Evolutionary conservation across 2,329 filamentous ascomycete genomes (phyloP), one percentile per base, ranked within the genome.

Genomic region (Pseudopithomyces maydicus): DNA sequence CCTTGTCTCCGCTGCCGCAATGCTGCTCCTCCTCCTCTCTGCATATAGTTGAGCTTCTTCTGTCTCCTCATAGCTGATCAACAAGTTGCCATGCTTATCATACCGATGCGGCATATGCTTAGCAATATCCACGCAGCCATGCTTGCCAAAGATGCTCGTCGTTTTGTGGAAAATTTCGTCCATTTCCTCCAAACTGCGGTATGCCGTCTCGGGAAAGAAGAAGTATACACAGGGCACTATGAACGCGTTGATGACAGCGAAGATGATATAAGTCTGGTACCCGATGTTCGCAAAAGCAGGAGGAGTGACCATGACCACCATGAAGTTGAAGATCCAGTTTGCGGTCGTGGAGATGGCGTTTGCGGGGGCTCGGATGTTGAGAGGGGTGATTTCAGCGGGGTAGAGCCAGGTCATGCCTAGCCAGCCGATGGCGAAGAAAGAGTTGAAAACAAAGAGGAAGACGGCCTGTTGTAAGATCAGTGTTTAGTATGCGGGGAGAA

Each of bases 371-470:
- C 92, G 90, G 77, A 96, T 94, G 58, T 90, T 90, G 53, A 96
- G 85, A 49, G 92, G 91, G 83, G 90, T 96, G 76, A 95, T 90
- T 81, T 97, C 92, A 70, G 92, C 92, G 67, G 73, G 74, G 50
- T 75, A 76, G 1, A 74, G 57, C 72, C 72, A 95, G 90, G 71
- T 96, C 85, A 69, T 83, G 74, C 85, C 84, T 79, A 68, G 82
- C 92, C 91, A 96, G 63, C 91, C 96, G 62, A 86, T 86, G 58
- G 91, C 92, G 74, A 96, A 96, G 83, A 90, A 95, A 82, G 90
- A 91, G 82, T 96, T 93, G 83, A 92, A 95, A 79, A 96, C 90
- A 79, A 89, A 90, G 72, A 96, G 93, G 80, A 96, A 94, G 59
- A 96, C 91, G 82, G 92, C 72, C 58, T 68, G 45, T 15, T 0